Evolutionary conservation across 164 flowering plant species (phyloP).

Genomic region (Akebia trifoliata): DNA sequence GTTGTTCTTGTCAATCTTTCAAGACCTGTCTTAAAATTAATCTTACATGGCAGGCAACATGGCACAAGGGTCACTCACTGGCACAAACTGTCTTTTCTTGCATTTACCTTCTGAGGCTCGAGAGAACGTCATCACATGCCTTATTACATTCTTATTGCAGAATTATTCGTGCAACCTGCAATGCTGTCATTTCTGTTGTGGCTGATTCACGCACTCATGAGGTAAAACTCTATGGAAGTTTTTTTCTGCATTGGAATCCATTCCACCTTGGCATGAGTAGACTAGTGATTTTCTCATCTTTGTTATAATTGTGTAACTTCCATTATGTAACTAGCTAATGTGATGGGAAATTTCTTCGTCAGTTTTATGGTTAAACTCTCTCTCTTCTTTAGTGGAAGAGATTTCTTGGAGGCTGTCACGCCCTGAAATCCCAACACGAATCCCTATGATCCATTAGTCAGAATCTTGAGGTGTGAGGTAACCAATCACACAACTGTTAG

Average conservation of each 20-base stretch:
- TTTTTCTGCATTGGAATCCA: slow-evolving; percentile 17
- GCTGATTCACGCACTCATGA: slow-evolving; percentile 96
- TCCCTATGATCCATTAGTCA: no score
- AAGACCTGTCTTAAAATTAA: background rate
- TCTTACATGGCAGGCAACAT: slow-evolving; percentile 74
- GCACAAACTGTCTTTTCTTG: slow-evolving; percentile 95
- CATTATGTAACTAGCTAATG: no score
- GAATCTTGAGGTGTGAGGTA: no score
- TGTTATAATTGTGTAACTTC: background rate
- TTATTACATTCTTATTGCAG: slow-evolving; percentile 78
- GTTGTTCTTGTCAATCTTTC: background rate
- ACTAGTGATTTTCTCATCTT: background rate
- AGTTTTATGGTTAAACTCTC: no score
- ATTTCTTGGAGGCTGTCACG: no score
- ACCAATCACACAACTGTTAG: no score
- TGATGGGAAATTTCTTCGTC: background rate
- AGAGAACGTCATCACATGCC: slow-evolving; percentile 78
- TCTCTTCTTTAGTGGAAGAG: no score
- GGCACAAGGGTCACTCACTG: slow-evolving; percentile 97
- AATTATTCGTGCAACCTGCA: slow-evolving; percentile 84
- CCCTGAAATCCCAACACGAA: no score
- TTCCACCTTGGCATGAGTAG: background rate
- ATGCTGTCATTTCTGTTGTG: slow-evolving; percentile 70
- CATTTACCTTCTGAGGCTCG: slow-evolving; percentile 81
- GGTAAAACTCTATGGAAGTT: slow-evolving; percentile 46